Evolutionary conservation across 306 rosid genomes (phyloP).

Genomic region (Lathyrus aphaca): DNA sequence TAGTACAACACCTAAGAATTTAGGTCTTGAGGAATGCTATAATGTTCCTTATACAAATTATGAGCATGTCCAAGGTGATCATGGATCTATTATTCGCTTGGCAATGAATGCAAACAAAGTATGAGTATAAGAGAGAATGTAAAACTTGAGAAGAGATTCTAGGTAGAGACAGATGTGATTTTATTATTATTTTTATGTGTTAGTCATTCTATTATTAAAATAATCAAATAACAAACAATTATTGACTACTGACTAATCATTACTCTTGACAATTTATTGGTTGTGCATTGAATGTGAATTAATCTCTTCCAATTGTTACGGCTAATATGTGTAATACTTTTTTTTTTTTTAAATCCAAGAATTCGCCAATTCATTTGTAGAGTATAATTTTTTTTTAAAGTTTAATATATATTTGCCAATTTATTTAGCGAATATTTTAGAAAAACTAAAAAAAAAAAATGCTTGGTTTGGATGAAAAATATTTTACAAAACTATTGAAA

Average conservation of each 20-base stretch:
- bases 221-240: constrained; percentile 12
- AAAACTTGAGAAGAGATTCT: constrained; percentile 35
- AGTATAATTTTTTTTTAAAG: too few species aligned
- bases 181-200: not conserved
- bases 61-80: constrained; percentile 67
- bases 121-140: constrained; percentile 47
- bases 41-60: constrained; percentile 51
- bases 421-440: too few species aligned
- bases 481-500: too few species aligned
- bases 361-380: too few species aligned
- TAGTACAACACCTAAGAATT: constrained; percentile 34
- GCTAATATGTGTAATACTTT: too few species aligned
- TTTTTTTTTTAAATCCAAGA: too few species aligned
- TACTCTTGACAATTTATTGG: too few species aligned
- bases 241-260: not conserved
- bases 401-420: too few species aligned
- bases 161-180: constrained; percentile 38
- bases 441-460: too few species aligned
- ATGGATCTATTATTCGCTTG: constrained; percentile 52
- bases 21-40: constrained; percentile 50
- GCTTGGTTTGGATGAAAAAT: too few species aligned
- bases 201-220: not conserved
- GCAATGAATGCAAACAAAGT: constrained; percentile 64
- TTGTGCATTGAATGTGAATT: too few species aligned
- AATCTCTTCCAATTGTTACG: too few species aligned